phyloP scores from a whole-genome alignment of 2,329 filamentous ascomycete species.

The Metarhizium robertsii region DNA sequence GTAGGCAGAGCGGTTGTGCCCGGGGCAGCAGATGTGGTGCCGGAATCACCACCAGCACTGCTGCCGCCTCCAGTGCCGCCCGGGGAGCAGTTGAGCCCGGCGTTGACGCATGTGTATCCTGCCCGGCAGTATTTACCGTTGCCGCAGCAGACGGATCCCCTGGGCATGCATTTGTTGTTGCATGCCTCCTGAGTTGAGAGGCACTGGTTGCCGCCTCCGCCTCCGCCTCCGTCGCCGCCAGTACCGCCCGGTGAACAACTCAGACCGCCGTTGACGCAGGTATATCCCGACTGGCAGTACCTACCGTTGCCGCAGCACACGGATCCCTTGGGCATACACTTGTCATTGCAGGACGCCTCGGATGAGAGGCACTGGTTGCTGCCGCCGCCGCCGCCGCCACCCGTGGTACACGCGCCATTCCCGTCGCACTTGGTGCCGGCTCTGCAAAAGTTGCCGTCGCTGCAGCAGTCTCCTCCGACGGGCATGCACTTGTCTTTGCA shows the following conservation, averaged over 20 bases:
- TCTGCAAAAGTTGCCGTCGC: slow-evolving; percentile 1
- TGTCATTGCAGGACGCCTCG: neutral
- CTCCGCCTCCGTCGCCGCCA: neutral
- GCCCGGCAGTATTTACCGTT: neutral
- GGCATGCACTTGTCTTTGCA: neutral
- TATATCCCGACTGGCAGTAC: neutral
- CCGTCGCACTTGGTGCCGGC: neutral
- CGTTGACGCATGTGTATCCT: neutral
- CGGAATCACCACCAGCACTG: neutral
- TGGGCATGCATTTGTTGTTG: neutral
- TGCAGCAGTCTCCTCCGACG: slow-evolving; percentile 1
- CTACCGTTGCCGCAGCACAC: neutral
- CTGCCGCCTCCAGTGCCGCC: neutral
- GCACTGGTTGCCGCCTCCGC: neutral
- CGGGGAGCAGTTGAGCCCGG: neutral
- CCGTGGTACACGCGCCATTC: neutral
- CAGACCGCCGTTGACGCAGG: neutral
- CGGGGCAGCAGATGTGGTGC: neutral
- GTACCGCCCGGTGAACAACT: neutral
- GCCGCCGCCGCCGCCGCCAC: neutral
- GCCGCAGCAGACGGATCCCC: neutral
- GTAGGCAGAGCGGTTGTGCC: neutral
- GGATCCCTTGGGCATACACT: neutral
- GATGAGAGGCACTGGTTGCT: neutral
- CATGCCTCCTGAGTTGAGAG: neutral